These are phyloP conservation scores for Fusarium sp. DNA, from an alignment of 2,329 filamentous ascomycete genomes.

Conservation along the genomic window DNA sequence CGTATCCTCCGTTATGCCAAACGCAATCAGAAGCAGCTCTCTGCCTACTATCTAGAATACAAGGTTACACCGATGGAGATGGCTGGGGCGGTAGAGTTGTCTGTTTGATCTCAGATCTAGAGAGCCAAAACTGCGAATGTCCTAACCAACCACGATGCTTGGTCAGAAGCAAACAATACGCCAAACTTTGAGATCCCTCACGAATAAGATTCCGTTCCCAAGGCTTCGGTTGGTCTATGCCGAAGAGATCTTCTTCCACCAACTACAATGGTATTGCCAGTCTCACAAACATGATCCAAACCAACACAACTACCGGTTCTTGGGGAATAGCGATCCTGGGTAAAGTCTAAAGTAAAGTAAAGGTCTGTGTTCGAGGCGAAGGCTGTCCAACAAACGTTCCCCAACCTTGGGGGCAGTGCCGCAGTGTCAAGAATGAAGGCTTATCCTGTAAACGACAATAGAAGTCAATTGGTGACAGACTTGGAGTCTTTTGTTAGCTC, in stretches of 20 bases:
- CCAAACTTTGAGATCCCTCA: neutral
- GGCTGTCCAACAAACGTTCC: neutral
- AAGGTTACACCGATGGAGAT: neutral
- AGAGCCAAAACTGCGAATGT: neutral
- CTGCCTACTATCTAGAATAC: neutral
- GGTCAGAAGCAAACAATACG: neutral
- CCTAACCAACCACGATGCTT: conserved; percentile 3
- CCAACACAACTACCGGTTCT: neutral
- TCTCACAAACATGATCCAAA: neutral
- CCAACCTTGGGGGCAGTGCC: neutral
- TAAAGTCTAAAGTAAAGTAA: neutral
- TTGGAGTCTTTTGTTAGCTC: neutral
- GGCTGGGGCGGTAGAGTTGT: conserved; percentile 17
- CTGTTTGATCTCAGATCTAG: neutral
- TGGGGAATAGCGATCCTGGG: neutral
- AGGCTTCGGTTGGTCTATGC: neutral
- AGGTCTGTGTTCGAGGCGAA: conserved; percentile 1
- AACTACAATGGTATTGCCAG: neutral
- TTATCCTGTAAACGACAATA: neutral
- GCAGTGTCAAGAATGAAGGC: conserved; percentile 24
- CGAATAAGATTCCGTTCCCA: neutral
- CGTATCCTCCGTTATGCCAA: neutral
- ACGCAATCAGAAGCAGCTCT: neutral
- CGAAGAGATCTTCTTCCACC: neutral
- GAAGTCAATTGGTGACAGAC: neutral